Percentiles rank a stretch among this genome's conserved stretches.
Conservation (phyloP, 768 basidiomycete species). For the Lactarius quietus region DNA sequence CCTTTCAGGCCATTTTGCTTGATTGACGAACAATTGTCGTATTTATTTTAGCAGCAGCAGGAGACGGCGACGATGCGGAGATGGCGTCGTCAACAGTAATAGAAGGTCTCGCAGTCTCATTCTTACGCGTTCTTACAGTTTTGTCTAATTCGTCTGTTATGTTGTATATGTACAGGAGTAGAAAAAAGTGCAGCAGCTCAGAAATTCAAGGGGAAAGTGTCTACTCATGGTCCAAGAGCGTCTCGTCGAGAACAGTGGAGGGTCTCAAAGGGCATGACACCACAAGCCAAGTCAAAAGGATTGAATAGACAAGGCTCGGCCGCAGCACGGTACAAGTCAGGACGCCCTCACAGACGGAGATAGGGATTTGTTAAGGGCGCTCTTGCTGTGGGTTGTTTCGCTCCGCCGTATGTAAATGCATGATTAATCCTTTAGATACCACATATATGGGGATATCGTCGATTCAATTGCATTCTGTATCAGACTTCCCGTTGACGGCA, state of each 20-base stretch:
- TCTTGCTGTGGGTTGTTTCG: neutral
- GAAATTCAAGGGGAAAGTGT: slow-evolving; percentile 44
- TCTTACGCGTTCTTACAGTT: neutral
- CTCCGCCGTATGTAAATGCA: neutral
- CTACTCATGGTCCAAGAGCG: slow-evolving; percentile 77
- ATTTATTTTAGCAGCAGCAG: neutral
- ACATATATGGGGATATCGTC: slow-evolving; percentile 16
- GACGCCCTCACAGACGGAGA: slow-evolving; percentile 67
- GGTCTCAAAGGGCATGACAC: slow-evolving; percentile 66
- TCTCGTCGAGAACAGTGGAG: slow-evolving; percentile 83
- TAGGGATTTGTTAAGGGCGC: slow-evolving; percentile 34
- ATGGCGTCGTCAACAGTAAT: neutral
- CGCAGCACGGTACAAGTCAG: slow-evolving; percentile 61
- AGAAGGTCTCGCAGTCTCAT: slow-evolving; percentile 11
- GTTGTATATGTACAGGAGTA: slow-evolving; percentile 50
- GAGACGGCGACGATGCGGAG: slow-evolving; percentile 5
- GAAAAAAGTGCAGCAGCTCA: slow-evolving; percentile 37
- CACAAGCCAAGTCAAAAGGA: slow-evolving; percentile 47
- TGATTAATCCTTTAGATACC: neutral
- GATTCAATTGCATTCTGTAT: slow-evolving; percentile 9
- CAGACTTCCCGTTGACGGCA: slow-evolving; percentile 9
- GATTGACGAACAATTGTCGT: slow-evolving; percentile 4
- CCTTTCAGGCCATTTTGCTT: neutral
- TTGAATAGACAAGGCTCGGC: slow-evolving; percentile 67
- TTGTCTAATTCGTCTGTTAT: slow-evolving; percentile 2